Base-by-base conservation (phyloP, 257 asterid species). In the Thymus quinquecostatus region DNA sequence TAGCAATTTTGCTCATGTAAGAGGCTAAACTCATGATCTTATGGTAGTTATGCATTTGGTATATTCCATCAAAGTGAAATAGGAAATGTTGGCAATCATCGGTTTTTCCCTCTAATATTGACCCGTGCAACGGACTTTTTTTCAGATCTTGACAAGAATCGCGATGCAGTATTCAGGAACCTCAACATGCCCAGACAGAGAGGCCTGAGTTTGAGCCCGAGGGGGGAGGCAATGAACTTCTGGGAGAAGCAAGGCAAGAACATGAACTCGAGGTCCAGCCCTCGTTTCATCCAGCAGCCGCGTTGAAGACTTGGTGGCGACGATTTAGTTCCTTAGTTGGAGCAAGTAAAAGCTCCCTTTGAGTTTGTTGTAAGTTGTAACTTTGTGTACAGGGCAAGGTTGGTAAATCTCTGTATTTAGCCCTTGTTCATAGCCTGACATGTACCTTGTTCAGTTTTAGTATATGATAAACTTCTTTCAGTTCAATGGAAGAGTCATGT, bases 251-350 rank as follows among this genome's bases (percentile, higher is more conserved):
- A 94, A 32, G 87, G 88, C 4, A 89, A 85, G 85, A 56, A 74
- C 11, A 79, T 86, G 38, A 81, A 82, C 81, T 83, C 96, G 4
- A 89, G 66, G 60, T 78, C 79, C 93, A 82, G 88, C 80, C 92
- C 96, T 4, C 92, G 96, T 55, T 82, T 73, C 86, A 92, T 92
- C 86, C 97, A 92, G 82, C 98, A 88, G 85, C 97, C 97, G 5
- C 96, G 91, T 68, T 90, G 87, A 88, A 85, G 60, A 34, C 32
- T 56, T 28, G 58, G 21, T 28, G 58, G 8, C 10, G 87, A 8
- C 8, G 87, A 85, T 79, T 51, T 51, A 14, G 57, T 14, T 14
- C 6, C 30, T n/a, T 51, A 51, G 66, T 50, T 69, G 75, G 77
- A 47, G 71, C 78, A 34, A 34, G 38, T 3, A 34, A 3, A 34